These are phyloP conservation scores for Tinospora cordifolia DNA, from an alignment of 164 flowering plant species.

Conservation along the genomic window DNA sequence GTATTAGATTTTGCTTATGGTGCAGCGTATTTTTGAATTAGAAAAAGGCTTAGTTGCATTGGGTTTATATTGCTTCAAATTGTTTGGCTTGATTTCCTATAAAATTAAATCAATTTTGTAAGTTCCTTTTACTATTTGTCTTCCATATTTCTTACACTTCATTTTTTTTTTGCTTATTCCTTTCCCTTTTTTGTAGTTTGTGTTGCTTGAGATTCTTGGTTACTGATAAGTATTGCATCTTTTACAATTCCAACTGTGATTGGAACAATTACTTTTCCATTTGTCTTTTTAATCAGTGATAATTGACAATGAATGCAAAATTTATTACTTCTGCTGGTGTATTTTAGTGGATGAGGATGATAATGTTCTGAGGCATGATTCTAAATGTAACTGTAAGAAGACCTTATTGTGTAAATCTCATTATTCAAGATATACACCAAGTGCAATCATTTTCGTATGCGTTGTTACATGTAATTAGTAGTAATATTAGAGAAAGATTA, in stretches of 20 bases:
- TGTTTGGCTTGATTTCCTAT: too few species aligned
- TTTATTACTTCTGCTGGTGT: slow-evolving; percentile 46
- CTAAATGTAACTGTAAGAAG: slow-evolving; percentile 92
- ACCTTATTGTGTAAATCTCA: too few species aligned
- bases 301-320: background rate
- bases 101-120: background rate
- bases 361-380: slow-evolving; percentile 77
- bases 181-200: background rate
- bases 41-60: too few species aligned
- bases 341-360: slow-evolving; percentile 94
- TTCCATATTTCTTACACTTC: background rate
- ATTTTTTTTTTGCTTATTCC: background rate
- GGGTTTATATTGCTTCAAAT: too few species aligned
- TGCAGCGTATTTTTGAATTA: too few species aligned
- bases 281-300: background rate
- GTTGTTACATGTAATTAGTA: too few species aligned
- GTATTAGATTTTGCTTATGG: too few species aligned
- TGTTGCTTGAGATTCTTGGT: background rate
- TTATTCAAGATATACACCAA: too few species aligned
- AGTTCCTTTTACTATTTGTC: background rate
- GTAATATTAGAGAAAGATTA: too few species aligned
- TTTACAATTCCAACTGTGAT: background rate
- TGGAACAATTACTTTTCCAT: background rate
- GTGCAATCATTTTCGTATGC: too few species aligned
- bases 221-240: background rate